Evolutionary conservation across 768 basidiomycete species (phyloP), one percentile per base, ranked within the genome.

Genomic region (Hydnomerulius pinastri): DNA sequence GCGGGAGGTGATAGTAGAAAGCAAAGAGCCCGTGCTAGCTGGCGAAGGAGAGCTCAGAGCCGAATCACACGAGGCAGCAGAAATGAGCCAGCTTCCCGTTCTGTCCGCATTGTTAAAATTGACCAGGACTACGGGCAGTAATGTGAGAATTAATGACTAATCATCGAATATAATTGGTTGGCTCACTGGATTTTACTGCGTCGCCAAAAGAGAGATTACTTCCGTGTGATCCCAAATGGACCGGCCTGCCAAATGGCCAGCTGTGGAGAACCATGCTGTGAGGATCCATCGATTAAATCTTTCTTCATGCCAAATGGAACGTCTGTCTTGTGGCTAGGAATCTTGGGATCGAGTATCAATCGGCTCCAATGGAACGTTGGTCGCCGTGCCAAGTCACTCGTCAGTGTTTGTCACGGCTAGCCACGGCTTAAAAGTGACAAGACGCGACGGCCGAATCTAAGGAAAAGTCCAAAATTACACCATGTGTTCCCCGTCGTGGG

Each of bases 121-220:
- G 62, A 56, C 21, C 10, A 58, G n/a, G 8, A 40, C 20, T 41
- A 13, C 33, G 38, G 46, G 29, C 27, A 18, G 4, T 9, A 8
- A 8, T 6, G 52, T 57, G 66, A 23, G 55, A 53, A 50, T n/a
- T 44, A 54, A 46, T 67, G 62, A 69, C 65, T 60, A 65, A 66
- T 27, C 32, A 1, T 10, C 12, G 20, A 30, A 58, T 49, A 50
- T 51, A 54, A 46, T 51, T 55, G 50, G 60, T n/a, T 20, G 21
- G 20, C 39, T 48, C 38, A 40, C 40, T 30, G 43, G 10, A 40
- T 28, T 23, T n/a, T 30, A 38, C 64, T 65, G 53, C 51, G 54
- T 37, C 50, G 59, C 54, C 58, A 52, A 61, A 53, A 38, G n/a
- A 49, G 38, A 51, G 35, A 45, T 25, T 4, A 29, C 55, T 41